A percentile compares a stretch with the other conserved stretches of the same genome.
phyloP scores from a whole-genome alignment of 768 basidiomycete species.

The Tephrocybe sp. region DNA sequence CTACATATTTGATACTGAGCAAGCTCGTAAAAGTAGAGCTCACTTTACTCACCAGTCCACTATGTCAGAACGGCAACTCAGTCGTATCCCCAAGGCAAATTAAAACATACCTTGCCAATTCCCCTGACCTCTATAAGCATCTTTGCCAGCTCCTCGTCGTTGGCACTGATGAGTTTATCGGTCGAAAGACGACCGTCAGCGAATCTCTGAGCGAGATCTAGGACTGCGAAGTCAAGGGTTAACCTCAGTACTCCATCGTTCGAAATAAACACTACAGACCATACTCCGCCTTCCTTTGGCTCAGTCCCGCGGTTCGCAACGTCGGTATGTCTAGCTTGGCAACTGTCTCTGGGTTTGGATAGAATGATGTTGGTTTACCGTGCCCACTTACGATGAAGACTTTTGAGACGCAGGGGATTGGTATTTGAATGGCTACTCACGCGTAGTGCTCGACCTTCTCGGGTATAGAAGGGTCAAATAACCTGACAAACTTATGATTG shows the following conservation, averaged over 20 bases:
- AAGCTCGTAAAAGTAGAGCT: background rate
- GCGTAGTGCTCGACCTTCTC: conserved; percentile 59
- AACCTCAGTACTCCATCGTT: background rate
- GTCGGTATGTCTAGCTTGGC: conserved; percentile 53
- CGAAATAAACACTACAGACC: conserved; percentile 40
- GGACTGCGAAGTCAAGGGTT: conserved; percentile 43
- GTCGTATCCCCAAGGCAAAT: conserved; percentile 1
- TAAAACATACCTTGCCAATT: conserved; percentile 62
- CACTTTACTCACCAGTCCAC: conserved; percentile 57
- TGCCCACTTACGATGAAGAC: conserved; percentile 15
- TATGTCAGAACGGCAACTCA: conserved; percentile 19
- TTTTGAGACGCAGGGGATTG: background rate
- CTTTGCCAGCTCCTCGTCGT: conserved; percentile 74
- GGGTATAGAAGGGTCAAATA: conserved; percentile 74
- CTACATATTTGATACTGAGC: conserved; percentile 30
- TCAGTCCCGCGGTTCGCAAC: conserved; percentile 75
- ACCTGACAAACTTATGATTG: conserved; percentile 71
- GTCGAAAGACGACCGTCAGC: conserved; percentile 78
- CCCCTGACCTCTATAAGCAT: conserved; percentile 80
- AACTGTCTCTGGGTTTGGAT: conserved; percentile 75
- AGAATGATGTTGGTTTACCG: conserved; percentile 39
- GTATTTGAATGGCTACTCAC: conserved; percentile 26
- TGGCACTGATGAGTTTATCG: conserved; percentile 63
- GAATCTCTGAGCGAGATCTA: conserved; percentile 79
- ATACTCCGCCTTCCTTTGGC: conserved; percentile 88